Percentiles rank a stretch among this genome's conserved stretches.
These are phyloP conservation scores for Chlamydomonas sphaeroides DNA, from an alignment of 139 green algal species.

Conservation along the genomic window DNA sequence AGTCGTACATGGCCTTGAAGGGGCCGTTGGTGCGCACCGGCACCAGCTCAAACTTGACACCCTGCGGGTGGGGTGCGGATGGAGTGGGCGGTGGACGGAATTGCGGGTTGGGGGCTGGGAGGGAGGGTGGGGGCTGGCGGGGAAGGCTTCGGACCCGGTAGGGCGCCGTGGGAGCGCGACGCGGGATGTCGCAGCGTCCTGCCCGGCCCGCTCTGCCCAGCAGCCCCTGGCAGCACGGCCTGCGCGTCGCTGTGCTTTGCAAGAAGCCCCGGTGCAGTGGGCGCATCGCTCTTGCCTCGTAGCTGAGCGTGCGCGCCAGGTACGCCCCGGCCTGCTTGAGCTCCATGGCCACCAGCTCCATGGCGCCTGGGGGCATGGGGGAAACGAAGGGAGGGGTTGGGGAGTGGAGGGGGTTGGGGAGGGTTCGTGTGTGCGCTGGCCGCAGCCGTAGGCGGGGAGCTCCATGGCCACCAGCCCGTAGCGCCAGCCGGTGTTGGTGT, in stretches of 20 bases:
- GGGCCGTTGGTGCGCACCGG: conserved; percentile 43
- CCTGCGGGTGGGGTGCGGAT: conserved; percentile 30
- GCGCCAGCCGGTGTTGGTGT: too few relatives aligned
- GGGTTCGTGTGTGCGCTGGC: too few relatives aligned
- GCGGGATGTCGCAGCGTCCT: too few relatives aligned
- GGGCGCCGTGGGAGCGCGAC: too few relatives aligned
- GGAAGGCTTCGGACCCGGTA: too few relatives aligned
- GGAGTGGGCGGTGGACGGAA: not conserved
- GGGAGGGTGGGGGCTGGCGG: not conserved
- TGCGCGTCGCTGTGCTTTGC: too few relatives aligned
- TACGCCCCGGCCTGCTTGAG: conserved; percentile 65
- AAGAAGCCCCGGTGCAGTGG: too few relatives aligned
- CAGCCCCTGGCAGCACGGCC: too few relatives aligned
- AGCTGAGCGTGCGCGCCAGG: conserved; percentile 64
- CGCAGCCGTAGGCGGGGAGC: too few relatives aligned
- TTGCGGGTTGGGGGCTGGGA: not conserved
- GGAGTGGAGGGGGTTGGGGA: too few relatives aligned
- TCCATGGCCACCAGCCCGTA: too few relatives aligned
- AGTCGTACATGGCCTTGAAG: conserved; percentile 60
- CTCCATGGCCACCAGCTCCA: conserved; percentile 76
- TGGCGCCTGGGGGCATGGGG: conserved; percentile 41
- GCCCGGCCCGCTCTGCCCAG: too few relatives aligned
- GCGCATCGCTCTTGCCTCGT: conserved; percentile 49
- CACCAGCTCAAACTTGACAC: conserved; percentile 51
- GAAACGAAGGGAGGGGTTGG: not conserved